A percentile compares a stretch with the other conserved stretches of the same genome.
These are phyloP conservation scores for Theobroma grandiflorum DNA, from an alignment of 441 rosid species.

Conservation along the genomic window DNA sequence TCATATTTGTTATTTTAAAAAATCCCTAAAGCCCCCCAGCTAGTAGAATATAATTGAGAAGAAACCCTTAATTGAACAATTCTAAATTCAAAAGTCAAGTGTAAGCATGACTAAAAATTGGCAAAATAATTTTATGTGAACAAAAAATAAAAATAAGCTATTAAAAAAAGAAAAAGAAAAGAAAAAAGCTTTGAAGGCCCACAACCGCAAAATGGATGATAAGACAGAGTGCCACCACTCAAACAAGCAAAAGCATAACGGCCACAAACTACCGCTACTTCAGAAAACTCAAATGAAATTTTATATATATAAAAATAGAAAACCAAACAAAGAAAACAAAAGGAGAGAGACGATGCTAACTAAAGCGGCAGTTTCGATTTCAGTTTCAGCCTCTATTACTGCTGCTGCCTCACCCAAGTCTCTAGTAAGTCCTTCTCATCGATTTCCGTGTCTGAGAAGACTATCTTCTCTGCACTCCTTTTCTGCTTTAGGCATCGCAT, in stretches of 20 bases:
- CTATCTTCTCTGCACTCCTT: constrained; percentile 27
- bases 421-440: constrained; percentile 31
- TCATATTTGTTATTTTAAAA: too few species aligned
- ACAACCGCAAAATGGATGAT: constrained; percentile 23
- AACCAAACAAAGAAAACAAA: background rate
- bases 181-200: background rate
- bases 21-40: too few species aligned
- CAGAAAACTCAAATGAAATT: background rate
- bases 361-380: constrained; percentile 53
- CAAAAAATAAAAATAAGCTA: background rate
- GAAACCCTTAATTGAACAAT: too few species aligned
- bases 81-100: too few species aligned
- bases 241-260: constrained; percentile 32
- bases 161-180: background rate
- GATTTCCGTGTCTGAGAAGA: constrained; percentile 28
- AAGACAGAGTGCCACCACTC: constrained; percentile 46
- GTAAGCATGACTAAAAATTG: too few species aligned
- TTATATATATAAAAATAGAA: constrained; percentile 14
- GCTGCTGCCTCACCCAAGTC: constrained; percentile 30
- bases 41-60: too few species aligned
- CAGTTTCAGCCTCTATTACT: constrained; percentile 23
- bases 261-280: constrained; percentile 36
- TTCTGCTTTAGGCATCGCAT: constrained; percentile 32
- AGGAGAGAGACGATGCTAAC: constrained; percentile 50
- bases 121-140: too few species aligned